These are phyloP conservation scores for Cordyceps cateniannulata DNA, from an alignment of 2,329 filamentous ascomycete species.

Conservation along the genomic window DNA sequence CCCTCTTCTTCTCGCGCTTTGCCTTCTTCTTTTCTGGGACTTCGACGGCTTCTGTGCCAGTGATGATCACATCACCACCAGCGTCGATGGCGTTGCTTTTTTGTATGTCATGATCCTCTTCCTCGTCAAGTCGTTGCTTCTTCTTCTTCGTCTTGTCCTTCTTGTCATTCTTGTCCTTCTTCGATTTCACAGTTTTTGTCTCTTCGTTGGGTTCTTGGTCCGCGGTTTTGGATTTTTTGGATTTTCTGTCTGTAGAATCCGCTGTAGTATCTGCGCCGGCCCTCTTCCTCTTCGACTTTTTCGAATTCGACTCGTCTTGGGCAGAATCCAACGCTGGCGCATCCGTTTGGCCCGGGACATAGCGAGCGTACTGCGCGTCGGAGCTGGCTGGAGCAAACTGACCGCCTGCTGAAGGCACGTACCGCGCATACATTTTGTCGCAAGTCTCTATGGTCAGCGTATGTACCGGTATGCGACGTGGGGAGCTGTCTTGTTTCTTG, in stretches of 20 bases:
- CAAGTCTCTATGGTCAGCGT: conserved; percentile 15
- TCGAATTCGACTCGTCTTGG: conserved; percentile 22
- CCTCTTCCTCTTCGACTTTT: conserved; percentile 31
- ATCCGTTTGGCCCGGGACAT: conserved; percentile 26
- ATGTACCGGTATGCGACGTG: background rate
- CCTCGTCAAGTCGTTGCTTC: conserved; percentile 12
- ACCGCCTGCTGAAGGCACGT: conserved; percentile 30
- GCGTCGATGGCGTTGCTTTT: background rate
- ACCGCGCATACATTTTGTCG: conserved; percentile 35
- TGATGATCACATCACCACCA: background rate
- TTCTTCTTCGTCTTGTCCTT: conserved; percentile 16
- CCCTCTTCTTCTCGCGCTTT: conserved; percentile 28
- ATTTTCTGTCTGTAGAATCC: conserved; percentile 21
- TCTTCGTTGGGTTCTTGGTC: conserved; percentile 15
- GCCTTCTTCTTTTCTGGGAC: conserved; percentile 13
- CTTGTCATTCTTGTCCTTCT: conserved; percentile 19
- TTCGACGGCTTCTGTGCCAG: background rate
- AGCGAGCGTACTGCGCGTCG: conserved; percentile 31
- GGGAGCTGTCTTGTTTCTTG: background rate
- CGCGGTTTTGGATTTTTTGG: conserved; percentile 18
- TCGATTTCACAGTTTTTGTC: conserved; percentile 22
- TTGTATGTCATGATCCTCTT: background rate
- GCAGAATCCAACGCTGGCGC: conserved; percentile 16
- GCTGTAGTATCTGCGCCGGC: conserved; percentile 24
- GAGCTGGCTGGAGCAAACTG: conserved; percentile 13